Percentiles rank a stretch among this genome's conserved stretches.
Conservation (phyloP, 1,284 basidiomycete species). For the Veloboletus limbatus region DNA sequence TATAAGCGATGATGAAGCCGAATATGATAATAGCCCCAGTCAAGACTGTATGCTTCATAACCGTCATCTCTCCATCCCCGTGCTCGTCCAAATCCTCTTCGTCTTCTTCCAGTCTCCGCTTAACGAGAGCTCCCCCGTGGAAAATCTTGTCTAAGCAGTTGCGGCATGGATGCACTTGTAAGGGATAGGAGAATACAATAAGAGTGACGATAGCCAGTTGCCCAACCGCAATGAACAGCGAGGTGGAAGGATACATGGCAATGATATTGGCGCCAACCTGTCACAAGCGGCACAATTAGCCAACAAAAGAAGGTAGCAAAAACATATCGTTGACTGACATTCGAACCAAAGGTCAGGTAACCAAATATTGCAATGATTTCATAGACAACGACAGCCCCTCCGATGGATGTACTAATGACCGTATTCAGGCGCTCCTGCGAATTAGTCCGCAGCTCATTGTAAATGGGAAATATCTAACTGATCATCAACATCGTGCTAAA, state of each 20-base stretch:
- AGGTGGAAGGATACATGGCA: slow-evolving; percentile 93
- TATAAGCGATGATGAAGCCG: slow-evolving; percentile 78
- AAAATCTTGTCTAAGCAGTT: slow-evolving; percentile 93
- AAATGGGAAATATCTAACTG: slow-evolving; percentile 81
- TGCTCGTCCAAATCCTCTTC: slow-evolving; percentile 51
- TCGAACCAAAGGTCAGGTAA: slow-evolving; percentile 93
- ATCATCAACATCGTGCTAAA: slow-evolving; percentile 24
- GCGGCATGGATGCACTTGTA: slow-evolving; percentile 93
- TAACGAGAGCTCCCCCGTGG: slow-evolving; percentile 39
- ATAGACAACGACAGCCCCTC: slow-evolving; percentile 74
- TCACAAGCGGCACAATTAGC: slow-evolving; percentile 6
- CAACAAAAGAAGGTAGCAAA: background rate
- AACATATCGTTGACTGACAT: slow-evolving; percentile 40
- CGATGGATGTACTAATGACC: slow-evolving; percentile 86
- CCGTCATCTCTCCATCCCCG: slow-evolving; percentile 61
- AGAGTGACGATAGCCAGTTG: slow-evolving; percentile 91
- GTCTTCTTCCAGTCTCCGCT: slow-evolving; percentile 41
- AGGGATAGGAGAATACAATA: slow-evolving; percentile 88
- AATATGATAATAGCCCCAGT: slow-evolving; percentile 70
- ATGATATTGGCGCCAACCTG: slow-evolving; percentile 90
- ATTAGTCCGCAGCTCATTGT: slow-evolving; percentile 87
- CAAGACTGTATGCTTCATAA: slow-evolving; percentile 70
- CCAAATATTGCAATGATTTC: slow-evolving; percentile 86
- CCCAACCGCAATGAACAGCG: slow-evolving; percentile 88
- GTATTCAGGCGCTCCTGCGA: slow-evolving; percentile 82